Conservation (phyloP, 805 yeast species). For the Candida suzukii region DNA sequence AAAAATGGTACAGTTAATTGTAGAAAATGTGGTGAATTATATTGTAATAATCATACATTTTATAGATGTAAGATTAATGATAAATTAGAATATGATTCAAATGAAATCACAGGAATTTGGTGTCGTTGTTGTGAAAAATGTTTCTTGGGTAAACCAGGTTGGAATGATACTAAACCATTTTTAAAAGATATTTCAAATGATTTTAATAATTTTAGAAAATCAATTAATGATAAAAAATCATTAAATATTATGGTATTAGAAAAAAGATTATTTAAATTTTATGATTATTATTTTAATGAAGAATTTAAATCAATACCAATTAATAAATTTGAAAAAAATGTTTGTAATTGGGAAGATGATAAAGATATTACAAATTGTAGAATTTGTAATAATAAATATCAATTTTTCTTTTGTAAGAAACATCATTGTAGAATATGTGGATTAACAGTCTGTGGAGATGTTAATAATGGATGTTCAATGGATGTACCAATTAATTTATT, state of each 20-base stretch:
- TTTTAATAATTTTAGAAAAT: conserved; percentile 36
- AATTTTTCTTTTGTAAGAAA: conserved; percentile 47
- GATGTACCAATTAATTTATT: conserved; percentile 49
- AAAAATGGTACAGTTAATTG: conserved; percentile 62
- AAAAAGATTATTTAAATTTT: conserved; percentile 47
- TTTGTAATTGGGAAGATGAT: conserved; percentile 65
- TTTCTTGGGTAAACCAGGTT: conserved; percentile 47
- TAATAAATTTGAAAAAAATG: conserved; percentile 33
- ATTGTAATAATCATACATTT: conserved; percentile 57
- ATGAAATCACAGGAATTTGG: conserved; percentile 51
- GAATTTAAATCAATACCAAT: conserved; percentile 3
- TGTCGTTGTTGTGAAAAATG: conserved; percentile 63
- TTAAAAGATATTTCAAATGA: conserved; percentile 35
- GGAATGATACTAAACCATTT: conserved; percentile 35
- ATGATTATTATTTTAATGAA: conserved; percentile 8
- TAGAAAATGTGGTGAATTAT: conserved; percentile 67
- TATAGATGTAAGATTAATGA: conserved; percentile 43
- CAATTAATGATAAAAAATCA: conserved; percentile 38
- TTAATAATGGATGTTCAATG: conserved; percentile 59
- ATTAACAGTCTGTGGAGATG: conserved; percentile 65
- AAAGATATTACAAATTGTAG: conserved; percentile 43
- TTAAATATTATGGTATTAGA: conserved; percentile 53
- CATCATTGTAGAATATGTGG: conserved; percentile 96
- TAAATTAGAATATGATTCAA: conserved; percentile 39
- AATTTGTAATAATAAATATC: conserved; percentile 54